phyloP scores from a whole-genome alignment of 2,329 filamentous ascomycete species.

The Rutstroemia sp. region DNA sequence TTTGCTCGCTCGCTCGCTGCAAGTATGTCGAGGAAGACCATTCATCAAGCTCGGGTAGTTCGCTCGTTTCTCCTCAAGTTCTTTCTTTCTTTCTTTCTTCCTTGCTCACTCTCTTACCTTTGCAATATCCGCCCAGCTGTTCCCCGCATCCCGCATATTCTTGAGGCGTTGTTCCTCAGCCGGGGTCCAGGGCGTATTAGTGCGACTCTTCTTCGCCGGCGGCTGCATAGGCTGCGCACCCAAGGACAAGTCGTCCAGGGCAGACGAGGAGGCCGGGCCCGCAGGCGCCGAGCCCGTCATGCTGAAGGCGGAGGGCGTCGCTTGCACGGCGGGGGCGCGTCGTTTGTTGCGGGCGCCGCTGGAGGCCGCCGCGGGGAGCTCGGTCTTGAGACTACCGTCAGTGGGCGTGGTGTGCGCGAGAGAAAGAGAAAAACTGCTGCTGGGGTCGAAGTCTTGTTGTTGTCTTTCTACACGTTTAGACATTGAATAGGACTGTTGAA shows the following conservation, averaged over 20 bases:
- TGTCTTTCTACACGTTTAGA: slow-evolving; percentile 25
- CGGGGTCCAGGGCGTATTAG: slow-evolving; percentile 98
- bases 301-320: slow-evolving; percentile 8
- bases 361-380: slow-evolving; percentile 9
- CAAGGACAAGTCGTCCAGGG: no score
- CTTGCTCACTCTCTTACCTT: slow-evolving; percentile 53
- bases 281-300: slow-evolving; percentile 19
- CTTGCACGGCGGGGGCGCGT: slow-evolving; percentile 18
- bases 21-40: no score
- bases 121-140: slow-evolving; percentile 96
- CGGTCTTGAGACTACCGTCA: slow-evolving; percentile 17
- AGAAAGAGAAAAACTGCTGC: slow-evolving; percentile 19
- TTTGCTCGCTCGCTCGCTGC: no score
- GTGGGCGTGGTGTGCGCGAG: slow-evolving; percentile 15
- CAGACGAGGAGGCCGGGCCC: no score
- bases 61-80: no score
- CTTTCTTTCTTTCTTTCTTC: no score
- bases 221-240: slow-evolving; percentile 34
- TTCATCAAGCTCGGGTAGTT: no score
- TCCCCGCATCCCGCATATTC: slow-evolving; percentile 86
- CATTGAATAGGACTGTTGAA: slow-evolving; percentile 20
- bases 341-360: slow-evolving; percentile 24
- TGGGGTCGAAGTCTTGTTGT: slow-evolving; percentile 17
- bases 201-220: slow-evolving; percentile 82
- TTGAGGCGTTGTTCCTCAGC: slow-evolving; percentile 89